Base-by-base conservation (phyloP, 176 grass and related monocot genomes). In the Oropetium thomaeum region DNA sequence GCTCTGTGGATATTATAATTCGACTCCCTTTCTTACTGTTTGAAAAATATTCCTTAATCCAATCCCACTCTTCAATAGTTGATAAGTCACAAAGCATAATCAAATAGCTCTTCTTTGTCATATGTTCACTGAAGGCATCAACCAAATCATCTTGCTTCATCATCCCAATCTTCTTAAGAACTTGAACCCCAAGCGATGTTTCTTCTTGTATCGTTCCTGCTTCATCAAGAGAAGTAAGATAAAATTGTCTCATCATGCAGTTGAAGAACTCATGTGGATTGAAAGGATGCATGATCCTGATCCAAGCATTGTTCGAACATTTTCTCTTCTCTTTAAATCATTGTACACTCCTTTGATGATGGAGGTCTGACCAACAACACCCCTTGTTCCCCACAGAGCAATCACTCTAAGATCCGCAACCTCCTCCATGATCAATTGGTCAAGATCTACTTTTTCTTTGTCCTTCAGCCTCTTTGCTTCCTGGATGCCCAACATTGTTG, bases 271-370 rank as follows among this genome's bases (percentile, higher is more conserved):
- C 20, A 0, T 22, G 31, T 7, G 0, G 65, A 5, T n/a, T 57
- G 17, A 72, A 69, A 8, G 68, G 74, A 34, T 30, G 43, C 14
- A 17, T 8, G 7, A 84, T 5, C 4, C 1, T 53, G 0, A 88
- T 5, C 81, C 62, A 88, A 0, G 75, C 81, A 2, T 16, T 5
- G 29, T 0, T 55, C 0, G 26, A 88, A 84, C 17, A 28, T 82
- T 0, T 7, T 23, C 0, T 5, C 23, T n/a, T 0, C 30, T 42
- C 1, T 26, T 5, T 0, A 6, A 3, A 1, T 34, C 16, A 0
- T 79, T 38, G 0, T 69, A 79, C 0, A 41, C 52, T 7, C 0
- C 1, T 3, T 10, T 42, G 43, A 43, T 19, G 5, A 31, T 26
- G 12, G 58, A 48, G 0, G 59, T 69, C 37, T 80, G 49, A n/a